Evolutionary conservation across 2,329 filamentous ascomycete genomes (phyloP).

Genomic region (Hymenoscyphus fructigenus): DNA sequence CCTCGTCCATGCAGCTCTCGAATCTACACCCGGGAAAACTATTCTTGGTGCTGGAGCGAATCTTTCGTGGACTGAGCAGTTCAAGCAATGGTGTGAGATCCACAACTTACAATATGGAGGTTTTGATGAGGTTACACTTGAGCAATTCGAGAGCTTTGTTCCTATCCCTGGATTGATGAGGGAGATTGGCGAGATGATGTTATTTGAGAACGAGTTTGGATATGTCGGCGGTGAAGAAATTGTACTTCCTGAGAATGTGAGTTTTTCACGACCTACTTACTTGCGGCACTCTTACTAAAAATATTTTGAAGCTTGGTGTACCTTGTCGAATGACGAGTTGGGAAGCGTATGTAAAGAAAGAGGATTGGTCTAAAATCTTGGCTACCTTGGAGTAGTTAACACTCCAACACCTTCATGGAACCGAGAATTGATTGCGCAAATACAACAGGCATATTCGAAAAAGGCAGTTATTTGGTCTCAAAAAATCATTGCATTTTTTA

Average conservation of each 20-base stretch:
- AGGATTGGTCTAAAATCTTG: constrained; percentile 28
- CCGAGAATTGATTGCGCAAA: neutral
- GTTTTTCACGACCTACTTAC: neutral
- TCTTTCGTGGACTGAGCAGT: constrained; percentile 21
- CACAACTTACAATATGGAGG: constrained; percentile 19
- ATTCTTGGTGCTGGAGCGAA: constrained; percentile 20
- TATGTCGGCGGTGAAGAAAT: constrained; percentile 39
- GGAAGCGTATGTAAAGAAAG: constrained; percentile 23
- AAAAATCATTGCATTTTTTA: neutral
- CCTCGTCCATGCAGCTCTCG: constrained; percentile 30
- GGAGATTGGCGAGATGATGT: constrained; percentile 40
- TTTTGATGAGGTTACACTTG: constrained; percentile 20
- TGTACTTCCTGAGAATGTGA: constrained; percentile 32
- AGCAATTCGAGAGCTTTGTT: constrained; percentile 30
- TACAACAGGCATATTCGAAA: neutral
- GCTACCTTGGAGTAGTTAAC: neutral
- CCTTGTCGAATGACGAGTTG: constrained; percentile 20
- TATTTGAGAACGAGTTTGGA: constrained; percentile 33
- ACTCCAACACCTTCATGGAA: neutral
- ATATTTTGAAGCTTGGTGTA: constrained; percentile 19
- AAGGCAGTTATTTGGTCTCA: neutral
- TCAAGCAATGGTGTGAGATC: constrained; percentile 23
- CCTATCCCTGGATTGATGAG: constrained; percentile 25
- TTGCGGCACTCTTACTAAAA: constrained; percentile 3
- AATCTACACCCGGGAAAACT: constrained; percentile 26